Evolutionary conservation across 2,329 filamentous ascomycete species (phyloP).

Genomic region (Phialophora chinensis): DNA sequence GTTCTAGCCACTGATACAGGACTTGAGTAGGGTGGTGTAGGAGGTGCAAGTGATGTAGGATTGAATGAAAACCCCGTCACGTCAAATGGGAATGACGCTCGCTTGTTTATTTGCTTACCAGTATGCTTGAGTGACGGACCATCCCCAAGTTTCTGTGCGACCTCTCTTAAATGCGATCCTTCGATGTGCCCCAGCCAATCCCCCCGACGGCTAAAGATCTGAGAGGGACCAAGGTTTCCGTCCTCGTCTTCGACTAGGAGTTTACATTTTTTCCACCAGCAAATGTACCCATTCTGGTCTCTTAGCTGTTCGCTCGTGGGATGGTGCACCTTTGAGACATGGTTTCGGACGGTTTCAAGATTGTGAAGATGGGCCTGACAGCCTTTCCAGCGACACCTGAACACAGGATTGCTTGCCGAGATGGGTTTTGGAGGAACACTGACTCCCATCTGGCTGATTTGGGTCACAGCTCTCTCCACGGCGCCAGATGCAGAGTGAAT

Average conservation of each 20-base stretch:
- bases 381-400: conserved; percentile 62
- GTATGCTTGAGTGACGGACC: conserved; percentile 61
- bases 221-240: conserved; percentile 36
- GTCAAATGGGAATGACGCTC: conserved; percentile 29
- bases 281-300: conserved; percentile 34
- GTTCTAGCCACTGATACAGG: conserved; percentile 33
- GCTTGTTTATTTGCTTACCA: conserved; percentile 56
- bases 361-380: conserved; percentile 68
- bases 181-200: conserved; percentile 60
- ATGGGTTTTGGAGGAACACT: conserved; percentile 20
- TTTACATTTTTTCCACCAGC: conserved; percentile 46
- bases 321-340: conserved; percentile 63
- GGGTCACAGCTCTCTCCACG: conserved; percentile 14
- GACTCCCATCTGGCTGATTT: conserved; percentile 14
- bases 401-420: conserved; percentile 43
- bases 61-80: conserved; percentile 30
- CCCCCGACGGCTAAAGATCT: conserved; percentile 47
- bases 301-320: conserved; percentile 35
- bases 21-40: conserved; percentile 4
- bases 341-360: conserved; percentile 63
- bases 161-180: conserved; percentile 56
- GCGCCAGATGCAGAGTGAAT: conserved; percentile 32
- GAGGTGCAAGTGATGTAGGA: not conserved
- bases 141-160: conserved; percentile 66
- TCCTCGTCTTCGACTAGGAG: conserved; percentile 39